Base-by-base conservation (phyloP, 345 rosid genomes). In the Bretschneidera sinensis region DNA sequence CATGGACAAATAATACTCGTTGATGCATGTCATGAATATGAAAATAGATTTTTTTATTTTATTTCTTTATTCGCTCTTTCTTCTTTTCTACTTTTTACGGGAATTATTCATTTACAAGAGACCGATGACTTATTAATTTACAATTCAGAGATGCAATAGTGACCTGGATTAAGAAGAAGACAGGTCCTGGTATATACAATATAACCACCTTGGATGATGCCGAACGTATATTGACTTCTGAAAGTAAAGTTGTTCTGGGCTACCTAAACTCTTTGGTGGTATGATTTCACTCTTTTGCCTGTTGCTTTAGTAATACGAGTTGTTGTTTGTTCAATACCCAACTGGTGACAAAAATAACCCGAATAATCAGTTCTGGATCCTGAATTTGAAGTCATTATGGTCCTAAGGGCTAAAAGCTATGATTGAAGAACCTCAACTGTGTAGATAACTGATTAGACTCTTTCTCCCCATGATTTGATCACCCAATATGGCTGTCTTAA, bases 101-200 rank as follows among this genome's bases (percentile, higher is more conserved):
- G 45, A 39, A 14, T 39, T 13, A 4, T 5, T 14, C 10, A 5
- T 39, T 7, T 39, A 1, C 45, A 39, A 39, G 45, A 13, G 45
- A 39, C 18, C 24, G 28, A 33, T 34, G 13, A 2, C 20, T 28
- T 24, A 23, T 51, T 48, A 8, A 21, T 70, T 52, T 68, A 6
- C 49, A 66, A 68, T 64, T 57, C 60, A 94, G 99, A 66, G 99
- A 94, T 21, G 91, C 84, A 8, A 84, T 94, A 28, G 86, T 94
- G 64, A 82, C 91, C 17, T 94, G 97, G 97, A 88, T 94, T 71
- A 91, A 85, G 83, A 94, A 94, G 92, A 91, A 88, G 78, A 85
- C 68, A 13, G 99, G 96, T 61, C 97, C 97, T 67, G 89, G 97
- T 51, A 70, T 91, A 20, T 24, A 61, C 71, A 94, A 94, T 55